Evolutionary conservation across 2,329 filamentous ascomycete species (phyloP), one percentile per base, ranked within the genome.

Genomic region (Venturia pyrina): DNA sequence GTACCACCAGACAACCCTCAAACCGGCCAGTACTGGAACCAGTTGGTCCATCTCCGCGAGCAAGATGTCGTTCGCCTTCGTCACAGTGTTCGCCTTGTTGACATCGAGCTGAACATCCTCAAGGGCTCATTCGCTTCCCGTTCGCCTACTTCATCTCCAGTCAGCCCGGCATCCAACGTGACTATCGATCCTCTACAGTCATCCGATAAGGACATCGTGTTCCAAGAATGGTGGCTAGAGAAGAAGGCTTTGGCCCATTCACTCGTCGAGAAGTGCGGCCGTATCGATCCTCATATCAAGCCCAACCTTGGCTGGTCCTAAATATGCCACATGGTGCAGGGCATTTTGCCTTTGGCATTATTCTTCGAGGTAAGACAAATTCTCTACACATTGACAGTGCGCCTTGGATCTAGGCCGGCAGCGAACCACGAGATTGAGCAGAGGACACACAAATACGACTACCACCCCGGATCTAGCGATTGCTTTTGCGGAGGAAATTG

Each of bases 1-100:
- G 44, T 17, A 40, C 66, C 70, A 73, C 65, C 71, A 71, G 53
- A 68, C 68, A 43, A 71, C 73, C 43, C 74, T 73, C 74, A 72
- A 73, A 64, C 69, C 68, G 24, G 75, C 57, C 67, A 69, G 3
- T 73, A 70, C 68, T 68, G 71, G 43, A 73, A 71, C 28, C 74
- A 76, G 68, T 66, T 74, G 28, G 60, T 65, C 21, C 74, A 78
- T 60, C 68, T 80, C 48, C 76, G 75, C 66, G 73, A 73, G 43
- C 73, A 75, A 65, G 72, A 75, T n/a, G 70, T 80, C 41, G 74
- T 77, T 3, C 77, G 78, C 64, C 75, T 82, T 65, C 76, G 77
- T 43, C 79, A 80, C 66, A 67, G 71, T 48, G 69, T 69, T 28
- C 73, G 71, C 69, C 72, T 74, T 60, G 72, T 78, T 24, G 74